Percentiles rank a stretch among this genome's conserved stretches.
phyloP scores from a whole-genome alignment of 805 yeast genomes.

The Pichia nakasei region DNA sequence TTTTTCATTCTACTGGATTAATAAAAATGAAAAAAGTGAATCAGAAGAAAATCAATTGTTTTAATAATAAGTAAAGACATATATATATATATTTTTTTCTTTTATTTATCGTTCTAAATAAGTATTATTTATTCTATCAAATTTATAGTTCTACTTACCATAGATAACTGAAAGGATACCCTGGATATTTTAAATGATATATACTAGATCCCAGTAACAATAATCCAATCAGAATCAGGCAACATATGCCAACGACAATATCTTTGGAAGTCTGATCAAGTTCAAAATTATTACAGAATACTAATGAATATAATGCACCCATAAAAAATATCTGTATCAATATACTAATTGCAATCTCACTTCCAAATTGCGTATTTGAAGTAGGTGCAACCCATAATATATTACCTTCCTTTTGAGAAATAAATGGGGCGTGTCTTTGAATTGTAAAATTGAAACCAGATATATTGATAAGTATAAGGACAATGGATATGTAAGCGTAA shows the following conservation, averaged over 20 bases:
- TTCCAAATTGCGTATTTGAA: constrained; percentile 58
- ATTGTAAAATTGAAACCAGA: constrained; percentile 61
- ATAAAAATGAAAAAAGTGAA: constrained; percentile 46
- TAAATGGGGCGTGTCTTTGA: constrained; percentile 53
- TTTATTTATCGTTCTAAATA: too few relatives aligned
- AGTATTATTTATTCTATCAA: too few relatives aligned
- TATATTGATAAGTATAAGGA: constrained; percentile 34
- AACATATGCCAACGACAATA: neutral
- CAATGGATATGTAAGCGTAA: constrained; percentile 26
- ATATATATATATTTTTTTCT: neutral
- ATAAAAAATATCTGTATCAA: constrained; percentile 42
- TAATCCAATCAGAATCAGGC: constrained; percentile 1
- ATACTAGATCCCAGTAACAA: constrained; percentile 25
- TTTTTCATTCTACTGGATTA: constrained; percentile 74
- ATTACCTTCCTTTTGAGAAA: constrained; percentile 42
- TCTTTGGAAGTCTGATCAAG: neutral
- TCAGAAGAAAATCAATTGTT: neutral
- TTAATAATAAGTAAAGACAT: neutral
- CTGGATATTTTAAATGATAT: constrained; percentile 37
- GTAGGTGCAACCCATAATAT: constrained; percentile 52
- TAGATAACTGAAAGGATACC: constrained; percentile 36
- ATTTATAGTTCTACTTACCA: too few relatives aligned
- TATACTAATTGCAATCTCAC: constrained; percentile 50
- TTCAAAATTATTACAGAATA: constrained; percentile 15
- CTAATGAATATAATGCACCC: constrained; percentile 30